Conservation (phyloP, 2,329 filamentous ascomycete genomes). For the Monosporascus sp. region DNA sequence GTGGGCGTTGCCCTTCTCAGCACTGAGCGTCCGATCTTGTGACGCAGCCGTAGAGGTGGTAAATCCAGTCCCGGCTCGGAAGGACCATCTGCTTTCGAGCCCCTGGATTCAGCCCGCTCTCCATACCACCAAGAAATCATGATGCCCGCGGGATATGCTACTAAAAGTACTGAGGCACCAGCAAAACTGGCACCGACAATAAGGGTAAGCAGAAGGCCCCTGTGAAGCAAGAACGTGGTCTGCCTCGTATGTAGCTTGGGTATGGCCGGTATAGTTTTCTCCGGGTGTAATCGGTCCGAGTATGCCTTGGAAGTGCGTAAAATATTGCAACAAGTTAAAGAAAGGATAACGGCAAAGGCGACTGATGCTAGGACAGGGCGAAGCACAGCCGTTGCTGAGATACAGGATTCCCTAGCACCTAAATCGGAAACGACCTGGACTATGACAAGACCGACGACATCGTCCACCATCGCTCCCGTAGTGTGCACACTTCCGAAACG, state of each 20-base stretch:
- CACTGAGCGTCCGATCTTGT: not conserved
- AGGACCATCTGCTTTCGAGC: not conserved
- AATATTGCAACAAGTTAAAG: constrained; percentile 40
- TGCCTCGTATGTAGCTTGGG: constrained; percentile 24
- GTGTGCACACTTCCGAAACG: constrained; percentile 58
- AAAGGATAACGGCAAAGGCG: constrained; percentile 43
- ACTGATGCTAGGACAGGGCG: constrained; percentile 42
- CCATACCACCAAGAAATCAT: constrained; percentile 55
- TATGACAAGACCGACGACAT: constrained; percentile 72
- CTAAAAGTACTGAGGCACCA: constrained; percentile 57
- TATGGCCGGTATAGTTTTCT: constrained; percentile 6
- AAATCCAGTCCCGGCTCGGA: not conserved
- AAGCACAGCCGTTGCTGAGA: constrained; percentile 32
- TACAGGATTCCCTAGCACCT: constrained; percentile 25
- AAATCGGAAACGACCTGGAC: constrained; percentile 69
- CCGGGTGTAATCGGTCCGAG: constrained; percentile 27
- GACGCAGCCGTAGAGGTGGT: not conserved
- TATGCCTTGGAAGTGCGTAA: constrained; percentile 34
- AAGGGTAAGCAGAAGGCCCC: constrained; percentile 40
- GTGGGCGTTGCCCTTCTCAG: constrained; percentile 1
- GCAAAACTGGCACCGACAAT: constrained; percentile 50
- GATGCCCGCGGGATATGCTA: constrained; percentile 58
- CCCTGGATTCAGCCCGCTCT: constrained; percentile 8
- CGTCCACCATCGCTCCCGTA: constrained; percentile 75
- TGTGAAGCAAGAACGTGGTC: constrained; percentile 41